Evolutionary conservation across 1,284 basidiomycete species (phyloP).

Genomic region (Sutorius eximius): DNA sequence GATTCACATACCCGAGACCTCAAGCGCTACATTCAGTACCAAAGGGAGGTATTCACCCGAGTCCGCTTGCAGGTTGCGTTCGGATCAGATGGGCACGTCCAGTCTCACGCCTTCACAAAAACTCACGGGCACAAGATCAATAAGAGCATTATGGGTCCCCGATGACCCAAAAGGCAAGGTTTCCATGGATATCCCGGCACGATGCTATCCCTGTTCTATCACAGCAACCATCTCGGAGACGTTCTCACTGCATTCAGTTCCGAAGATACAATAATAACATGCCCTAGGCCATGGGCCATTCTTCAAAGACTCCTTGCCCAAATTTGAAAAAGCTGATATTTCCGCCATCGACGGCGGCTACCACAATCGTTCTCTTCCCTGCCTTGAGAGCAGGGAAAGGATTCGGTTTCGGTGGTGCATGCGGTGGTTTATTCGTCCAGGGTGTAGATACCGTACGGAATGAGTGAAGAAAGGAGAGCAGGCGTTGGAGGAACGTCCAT

Average conservation of each 20-base stretch:
- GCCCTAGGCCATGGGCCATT: slow-evolving; percentile 56
- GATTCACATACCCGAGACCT: not conserved
- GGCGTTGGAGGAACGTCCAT: not conserved
- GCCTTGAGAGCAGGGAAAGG: slow-evolving; percentile 80
- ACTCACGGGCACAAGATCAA: not conserved
- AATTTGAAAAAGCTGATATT: slow-evolving; percentile 90
- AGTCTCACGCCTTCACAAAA: not conserved
- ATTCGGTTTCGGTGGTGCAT: slow-evolving; percentile 46
- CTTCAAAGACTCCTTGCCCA: slow-evolving; percentile 82
- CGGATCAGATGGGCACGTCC: not conserved
- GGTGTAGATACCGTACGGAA: slow-evolving; percentile 18
- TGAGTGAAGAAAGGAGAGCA: slow-evolving; percentile 13
- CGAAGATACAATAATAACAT: not conserved
- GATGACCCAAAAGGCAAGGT: not conserved
- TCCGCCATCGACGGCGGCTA: slow-evolving; percentile 90
- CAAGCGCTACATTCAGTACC: not conserved
- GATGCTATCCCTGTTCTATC: not conserved
- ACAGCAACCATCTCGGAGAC: not conserved
- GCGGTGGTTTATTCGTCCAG: slow-evolving; percentile 34
- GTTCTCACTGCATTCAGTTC: not conserved
- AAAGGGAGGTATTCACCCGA: not conserved
- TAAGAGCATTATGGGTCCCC: not conserved
- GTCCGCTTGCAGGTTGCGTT: not conserved
- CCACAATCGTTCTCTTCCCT: slow-evolving; percentile 81
- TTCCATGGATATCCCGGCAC: not conserved